Conservation (phyloP, 108 stramenopile species). For the Schizochytrium sp. region DNA sequence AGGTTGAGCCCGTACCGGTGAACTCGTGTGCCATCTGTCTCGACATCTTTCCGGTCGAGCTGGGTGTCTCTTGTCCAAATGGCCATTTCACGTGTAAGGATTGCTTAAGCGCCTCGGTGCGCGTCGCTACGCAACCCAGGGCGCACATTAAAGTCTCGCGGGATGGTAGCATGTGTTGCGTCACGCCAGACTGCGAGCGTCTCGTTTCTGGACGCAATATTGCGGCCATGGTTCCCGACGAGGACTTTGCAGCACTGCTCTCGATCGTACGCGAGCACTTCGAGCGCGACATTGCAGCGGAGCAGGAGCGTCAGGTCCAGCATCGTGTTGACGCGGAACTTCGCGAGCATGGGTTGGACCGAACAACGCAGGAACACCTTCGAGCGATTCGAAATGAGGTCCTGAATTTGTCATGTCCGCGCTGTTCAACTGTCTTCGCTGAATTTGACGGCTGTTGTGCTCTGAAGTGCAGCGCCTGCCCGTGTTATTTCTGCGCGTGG, state of each 20-base stretch:
- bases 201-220: neutral
- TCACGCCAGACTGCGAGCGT: neutral
- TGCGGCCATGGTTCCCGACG: neutral
- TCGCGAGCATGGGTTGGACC: neutral
- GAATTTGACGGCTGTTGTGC: neutral
- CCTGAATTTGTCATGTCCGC: neutral
- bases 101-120: neutral
- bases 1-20: neutral
- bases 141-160: neutral
- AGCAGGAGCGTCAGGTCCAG: neutral
- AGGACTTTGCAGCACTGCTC: neutral
- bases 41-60: neutral
- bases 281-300: neutral
- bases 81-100: neutral
- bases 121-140: neutral
- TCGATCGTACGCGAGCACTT: neutral
- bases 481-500: neutral
- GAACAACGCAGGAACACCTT: neutral
- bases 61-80: neutral
- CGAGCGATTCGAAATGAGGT: neutral
- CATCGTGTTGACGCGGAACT: neutral
- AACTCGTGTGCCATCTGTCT: neutral
- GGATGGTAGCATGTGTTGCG: neutral
- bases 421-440: neutral
- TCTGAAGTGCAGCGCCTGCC: neutral